These are phyloP conservation scores for Colletotrichum simmondsii DNA, from an alignment of 2,329 filamentous ascomycete genomes.

Conservation along the genomic window DNA sequence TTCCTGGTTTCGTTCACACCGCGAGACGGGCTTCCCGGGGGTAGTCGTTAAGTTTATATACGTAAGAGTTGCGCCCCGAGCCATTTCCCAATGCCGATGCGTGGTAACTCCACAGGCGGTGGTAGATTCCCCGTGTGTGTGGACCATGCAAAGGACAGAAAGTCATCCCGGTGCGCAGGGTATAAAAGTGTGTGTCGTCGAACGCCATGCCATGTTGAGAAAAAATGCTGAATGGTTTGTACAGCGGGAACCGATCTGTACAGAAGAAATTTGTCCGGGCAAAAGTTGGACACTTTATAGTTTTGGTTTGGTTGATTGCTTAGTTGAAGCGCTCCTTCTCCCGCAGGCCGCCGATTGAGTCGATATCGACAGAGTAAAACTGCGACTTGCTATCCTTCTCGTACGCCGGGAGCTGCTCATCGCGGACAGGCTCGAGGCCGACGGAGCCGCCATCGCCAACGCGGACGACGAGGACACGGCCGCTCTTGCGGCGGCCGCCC, in stretches of 20 bases:
- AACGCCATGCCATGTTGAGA: constrained; percentile 35
- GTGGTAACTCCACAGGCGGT: constrained; percentile 19
- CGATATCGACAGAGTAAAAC: constrained; percentile 95
- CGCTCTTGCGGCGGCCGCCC: constrained; percentile 81
- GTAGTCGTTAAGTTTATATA: constrained; percentile 33
- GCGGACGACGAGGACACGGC: constrained; percentile 89
- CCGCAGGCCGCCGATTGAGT: constrained; percentile 92
- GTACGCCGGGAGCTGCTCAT: constrained; percentile 86
- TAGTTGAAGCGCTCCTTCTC: constrained; percentile 75
- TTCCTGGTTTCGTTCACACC: constrained; percentile 27
- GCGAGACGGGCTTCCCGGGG: constrained; percentile 29
- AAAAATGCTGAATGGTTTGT: constrained; percentile 31
- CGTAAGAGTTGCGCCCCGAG: constrained; percentile 29
- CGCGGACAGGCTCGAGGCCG: constrained; percentile 87
- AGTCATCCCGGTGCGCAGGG: constrained; percentile 34
- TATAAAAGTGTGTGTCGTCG: constrained; percentile 36
- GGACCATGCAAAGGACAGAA: constrained; percentile 24
- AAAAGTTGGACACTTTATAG: constrained; percentile 16
- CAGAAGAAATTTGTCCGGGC: constrained; percentile 19
- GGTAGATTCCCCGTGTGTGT: constrained; percentile 15
- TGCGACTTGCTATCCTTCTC: constrained; percentile 81
- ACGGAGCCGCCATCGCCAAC: constrained; percentile 88
- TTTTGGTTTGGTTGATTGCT: constrained; percentile 11
- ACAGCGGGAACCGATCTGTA: constrained; percentile 33
- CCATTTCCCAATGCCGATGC: constrained; percentile 28